Base-by-base conservation (phyloP, 345 rosid species). In the Alliaria petiolata region DNA sequence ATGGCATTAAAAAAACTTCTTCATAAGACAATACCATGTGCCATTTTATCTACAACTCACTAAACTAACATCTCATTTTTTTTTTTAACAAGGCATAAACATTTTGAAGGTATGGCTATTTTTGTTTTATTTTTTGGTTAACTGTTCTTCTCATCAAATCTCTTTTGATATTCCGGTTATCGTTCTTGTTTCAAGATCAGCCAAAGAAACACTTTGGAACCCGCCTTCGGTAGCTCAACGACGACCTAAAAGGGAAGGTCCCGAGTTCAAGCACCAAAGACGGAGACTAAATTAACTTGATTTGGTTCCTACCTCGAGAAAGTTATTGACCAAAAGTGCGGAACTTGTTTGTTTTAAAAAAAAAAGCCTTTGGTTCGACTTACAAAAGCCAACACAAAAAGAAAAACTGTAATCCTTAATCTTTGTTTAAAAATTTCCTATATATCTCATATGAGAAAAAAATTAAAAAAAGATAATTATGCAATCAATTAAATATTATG, bases 41-140 rank as follows among this genome's bases (percentile, higher is more conserved):
- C 26, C 38, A 72, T 65, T 65, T 55, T 65, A 65, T 73, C 77
- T 46, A 55, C 63, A 72, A 34, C 63, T 53, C 46, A 63, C 56
- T 22, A 34, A 54, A 71, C 63, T 71, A 39, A 60, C 31, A 44
- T 60, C 33, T 59, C 31, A 26, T 2, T 2, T 7, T 28, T 50
- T 46, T 12, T 35, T 20, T 28, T 22, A 1, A 5, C 6, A 26
- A 0, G 42, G 19, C 11, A 43, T 34, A 45, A 36, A 69, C 42
- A 61, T 47, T 52, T 50, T 28, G 44, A 51, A 62, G n/a, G 17
- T 51, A 35, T 25, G 50, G 33, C 10, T 38, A 28, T 19, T 39
- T 36, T 7, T 43, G 17, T 3, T 46, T 9, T 26, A 1, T 22
- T 22, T 22, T 49, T 7, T 56, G 6, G 62, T 31, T 51, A 71